phyloP scores from a whole-genome alignment of 23 red algal species.

The Pyropia haitanensis region DNA sequence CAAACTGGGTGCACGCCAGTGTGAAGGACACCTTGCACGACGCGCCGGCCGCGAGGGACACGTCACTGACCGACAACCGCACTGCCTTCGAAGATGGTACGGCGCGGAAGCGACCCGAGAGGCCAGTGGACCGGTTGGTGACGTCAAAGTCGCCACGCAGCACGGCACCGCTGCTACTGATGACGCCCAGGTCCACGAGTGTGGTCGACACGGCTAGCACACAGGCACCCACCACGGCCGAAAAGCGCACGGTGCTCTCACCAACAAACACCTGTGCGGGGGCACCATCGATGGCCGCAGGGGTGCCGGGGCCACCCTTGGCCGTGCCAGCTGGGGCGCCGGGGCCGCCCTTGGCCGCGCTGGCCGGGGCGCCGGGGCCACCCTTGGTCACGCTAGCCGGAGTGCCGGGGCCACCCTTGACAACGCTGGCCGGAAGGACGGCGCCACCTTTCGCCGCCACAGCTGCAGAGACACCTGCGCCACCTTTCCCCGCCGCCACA shows the following conservation, averaged over 20 bases:
- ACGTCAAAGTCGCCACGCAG: not conserved
- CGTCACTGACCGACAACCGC: constrained; percentile 2
- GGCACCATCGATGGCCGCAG: not conserved
- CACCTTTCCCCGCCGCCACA: too few relatives aligned
- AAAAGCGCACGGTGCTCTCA: constrained; percentile 14
- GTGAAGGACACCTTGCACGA: not conserved
- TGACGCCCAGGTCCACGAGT: constrained; percentile 8
- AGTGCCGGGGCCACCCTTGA: too few relatives aligned
- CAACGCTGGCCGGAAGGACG: too few relatives aligned
- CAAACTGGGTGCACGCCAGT: too few relatives aligned
- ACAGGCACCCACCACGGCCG: constrained; percentile 8
- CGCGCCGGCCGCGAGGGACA: not conserved
- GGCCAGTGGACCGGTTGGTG: constrained; percentile 2
- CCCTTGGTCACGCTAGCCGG: too few relatives aligned
- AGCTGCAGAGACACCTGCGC: too few relatives aligned
- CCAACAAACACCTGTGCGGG: constrained; percentile 7
- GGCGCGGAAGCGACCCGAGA: not conserved
- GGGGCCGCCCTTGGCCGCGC: too few relatives aligned
- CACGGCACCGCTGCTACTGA: not conserved
- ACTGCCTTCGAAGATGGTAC: constrained; percentile 1
- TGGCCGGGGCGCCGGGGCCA: too few relatives aligned
- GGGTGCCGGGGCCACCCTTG: too few relatives aligned
- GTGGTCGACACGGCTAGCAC: not conserved
- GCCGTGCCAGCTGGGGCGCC: too few relatives aligned
- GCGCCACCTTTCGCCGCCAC: too few relatives aligned